phyloP scores from a whole-genome alignment of 208 protist species.

The Spongospora subterranea region DNA sequence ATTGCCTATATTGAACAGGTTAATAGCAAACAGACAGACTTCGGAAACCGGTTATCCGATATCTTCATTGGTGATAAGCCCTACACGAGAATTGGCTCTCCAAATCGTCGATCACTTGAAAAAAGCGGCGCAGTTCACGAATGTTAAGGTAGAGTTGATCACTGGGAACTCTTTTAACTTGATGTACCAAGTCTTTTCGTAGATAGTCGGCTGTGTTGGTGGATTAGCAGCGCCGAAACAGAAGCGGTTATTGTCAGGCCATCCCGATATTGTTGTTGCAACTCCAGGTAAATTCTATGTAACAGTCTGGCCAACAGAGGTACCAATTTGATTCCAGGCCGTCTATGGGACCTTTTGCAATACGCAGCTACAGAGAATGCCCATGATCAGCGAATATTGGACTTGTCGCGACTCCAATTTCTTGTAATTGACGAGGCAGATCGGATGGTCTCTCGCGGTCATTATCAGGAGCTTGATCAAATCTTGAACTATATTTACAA shows the following conservation, averaged over 20 bases:
- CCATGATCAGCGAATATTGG: constrained; percentile 15
- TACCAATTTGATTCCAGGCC: too few species aligned
- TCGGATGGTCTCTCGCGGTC: constrained; percentile 63
- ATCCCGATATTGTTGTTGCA: constrained; percentile 67
- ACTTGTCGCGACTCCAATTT: constrained; percentile 58
- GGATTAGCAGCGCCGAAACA: constrained; percentile 66
- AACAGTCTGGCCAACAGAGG: too few species aligned
- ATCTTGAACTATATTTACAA: constrained; percentile 44
- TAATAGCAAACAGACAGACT: not conserved
- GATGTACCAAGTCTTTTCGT: not conserved
- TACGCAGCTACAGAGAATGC: not conserved
- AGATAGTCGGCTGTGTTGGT: constrained; percentile 62
- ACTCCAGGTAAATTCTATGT: constrained; percentile 67
- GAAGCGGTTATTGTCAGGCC: constrained; percentile 57
- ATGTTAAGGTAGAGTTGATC: not conserved
- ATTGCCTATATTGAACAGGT: constrained; percentile 52
- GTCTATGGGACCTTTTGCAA: constrained; percentile 63
- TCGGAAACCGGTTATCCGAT: not conserved
- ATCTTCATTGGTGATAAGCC: constrained; percentile 57
- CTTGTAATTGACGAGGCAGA: constrained; percentile 69
- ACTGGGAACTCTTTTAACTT: not conserved
- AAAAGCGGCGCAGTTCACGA: not conserved
- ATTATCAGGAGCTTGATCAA: constrained; percentile 64
- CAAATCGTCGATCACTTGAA: constrained; percentile 57
- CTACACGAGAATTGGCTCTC: constrained; percentile 68